Evolutionary conservation across 345 rosid species (phyloP), one percentile per base, ranked within the genome.

Genomic region (Physaria fendleri): DNA sequence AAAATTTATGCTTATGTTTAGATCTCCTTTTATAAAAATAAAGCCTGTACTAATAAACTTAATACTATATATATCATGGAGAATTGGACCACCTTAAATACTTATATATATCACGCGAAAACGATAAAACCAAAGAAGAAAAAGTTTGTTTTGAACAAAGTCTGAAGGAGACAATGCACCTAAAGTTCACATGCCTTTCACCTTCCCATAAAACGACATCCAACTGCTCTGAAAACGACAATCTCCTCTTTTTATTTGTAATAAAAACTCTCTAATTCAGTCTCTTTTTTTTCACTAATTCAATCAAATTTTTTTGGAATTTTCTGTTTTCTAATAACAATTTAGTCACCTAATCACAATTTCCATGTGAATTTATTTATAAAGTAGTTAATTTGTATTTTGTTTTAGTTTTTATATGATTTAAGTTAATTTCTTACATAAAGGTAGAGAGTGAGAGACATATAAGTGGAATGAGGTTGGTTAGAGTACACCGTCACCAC

Each of bases 401-500:
- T 40, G 34, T 35, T 40, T n/a, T n/a, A n/a, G n/a, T n/a, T n/a
- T n/a, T 53, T 32, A 13, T 23, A 2, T 42, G 52, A 42, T 0
- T 17, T 39, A 50, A 63, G 29, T 1, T 3, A 39, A 18, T 18
- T 49, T 28, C 29, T 28, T 2, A 11, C 21, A 56, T n/a, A 38
- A 6, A 23, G 53, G 3, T 25, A 4, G 41, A 2, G 24, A 10
- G 16, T 2, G 25, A 4, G 41, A 2, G 24, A 10, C 12, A 10
- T 24, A 50, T 41, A 60, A 69, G 73, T 61, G 62, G 68, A 69
- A 50, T 54, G 61, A 68, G 55, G 47, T 51, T 51, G 66, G 66
- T 60, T 35, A 34, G 33, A 60, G 62, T 69, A 27, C 66, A 68
- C 18, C 56, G 34, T 37, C 50, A 60, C 73, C 67, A 68, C 67